Conservation (phyloP, 441 rosid genomes). For the Melastoma candidum region DNA sequence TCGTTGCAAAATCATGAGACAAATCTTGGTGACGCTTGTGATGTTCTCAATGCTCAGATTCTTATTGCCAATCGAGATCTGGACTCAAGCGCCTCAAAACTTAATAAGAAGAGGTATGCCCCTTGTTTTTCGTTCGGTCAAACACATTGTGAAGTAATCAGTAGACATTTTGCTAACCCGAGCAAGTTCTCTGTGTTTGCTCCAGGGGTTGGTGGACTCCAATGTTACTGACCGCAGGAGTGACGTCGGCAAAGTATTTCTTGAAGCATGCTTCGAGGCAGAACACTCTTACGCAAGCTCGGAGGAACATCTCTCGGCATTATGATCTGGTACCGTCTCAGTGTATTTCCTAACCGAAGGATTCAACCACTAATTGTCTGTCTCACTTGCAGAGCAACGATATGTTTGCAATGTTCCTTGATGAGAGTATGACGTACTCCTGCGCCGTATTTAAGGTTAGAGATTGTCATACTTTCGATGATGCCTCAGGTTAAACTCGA, state of each 20-base stretch:
- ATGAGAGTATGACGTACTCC: constrained; percentile 89
- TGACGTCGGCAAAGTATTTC: constrained; percentile 67
- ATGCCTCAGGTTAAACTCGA: neutral
- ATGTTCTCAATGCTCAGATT: constrained; percentile 30
- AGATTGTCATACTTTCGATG: neutral
- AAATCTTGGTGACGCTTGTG: neutral
- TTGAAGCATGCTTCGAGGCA: constrained; percentile 50
- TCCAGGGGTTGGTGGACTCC: constrained; percentile 98
- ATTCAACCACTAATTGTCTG: no score
- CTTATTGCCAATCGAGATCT: constrained; percentile 69
- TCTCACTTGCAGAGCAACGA: constrained; percentile 53
- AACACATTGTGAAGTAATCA: neutral
- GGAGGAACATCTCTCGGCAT: constrained; percentile 81
- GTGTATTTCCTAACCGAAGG: no score
- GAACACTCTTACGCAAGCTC: constrained; percentile 85
- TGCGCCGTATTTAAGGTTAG: constrained; percentile 73
- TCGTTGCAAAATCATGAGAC: neutral
- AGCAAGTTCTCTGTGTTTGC: neutral
- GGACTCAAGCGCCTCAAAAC: constrained; percentile 25
- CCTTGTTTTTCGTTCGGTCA: neutral
- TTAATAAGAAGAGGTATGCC: constrained; percentile 47
- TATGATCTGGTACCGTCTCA: constrained; percentile 63
- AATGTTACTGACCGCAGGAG: constrained; percentile 52
- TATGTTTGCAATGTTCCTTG: constrained; percentile 69
- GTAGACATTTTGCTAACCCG: neutral